Evolutionary conservation across 306 rosid genomes (phyloP), one percentile per base, ranked within the genome.

Genomic region (Prunus kanzakura): DNA sequence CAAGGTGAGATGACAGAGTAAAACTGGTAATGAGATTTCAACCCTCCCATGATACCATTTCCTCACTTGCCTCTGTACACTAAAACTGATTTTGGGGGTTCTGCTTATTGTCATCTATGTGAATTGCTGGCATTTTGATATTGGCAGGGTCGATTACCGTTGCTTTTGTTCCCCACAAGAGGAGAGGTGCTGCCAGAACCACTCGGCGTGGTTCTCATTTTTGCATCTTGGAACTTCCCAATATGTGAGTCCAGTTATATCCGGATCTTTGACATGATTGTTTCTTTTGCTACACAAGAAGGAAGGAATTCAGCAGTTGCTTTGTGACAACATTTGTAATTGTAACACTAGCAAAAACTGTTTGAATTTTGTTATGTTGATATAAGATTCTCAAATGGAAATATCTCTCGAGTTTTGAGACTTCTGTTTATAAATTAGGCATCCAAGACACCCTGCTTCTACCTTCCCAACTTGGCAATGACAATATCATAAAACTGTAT

Each of bases 191-290:
- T 90, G 67, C 70, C 98, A 1, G 97, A 94, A 61, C 97, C 98
- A 14, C 88, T 90, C 57, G 98, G 98, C 11, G 86, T 90, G 8
- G 93, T 94, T 82, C 96, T 94, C 77, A 84, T 94, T 73, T 81
- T 94, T 81, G 71, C 95, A 6, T 80, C 96, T 38, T 94, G 98
- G 98, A 94, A 94, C 84, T 89, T 90, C 86, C 98, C 97, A 50
- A 73, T 94, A 32, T 54, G 98, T 94, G 90, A 92, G 98, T 84
- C 38, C 77, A 71, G 9, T 46, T 41, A 38, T 38, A 38, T 38
- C 43, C 9, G 8, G 35, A 11, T 43, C 35, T 43, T 1, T 22
- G 3, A 38, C 18, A 16, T 55, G 22, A n/a, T 4, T 20, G 22
- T 22, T n/a, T 35, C 49, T 71, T 30, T n/a, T 32, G 9, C 2